Percentiles rank a stretch among this genome's conserved stretches.
These are phyloP conservation scores for Fraxinus excelsior DNA, from an alignment of 257 asterid species.

Conservation along the genomic window DNA sequence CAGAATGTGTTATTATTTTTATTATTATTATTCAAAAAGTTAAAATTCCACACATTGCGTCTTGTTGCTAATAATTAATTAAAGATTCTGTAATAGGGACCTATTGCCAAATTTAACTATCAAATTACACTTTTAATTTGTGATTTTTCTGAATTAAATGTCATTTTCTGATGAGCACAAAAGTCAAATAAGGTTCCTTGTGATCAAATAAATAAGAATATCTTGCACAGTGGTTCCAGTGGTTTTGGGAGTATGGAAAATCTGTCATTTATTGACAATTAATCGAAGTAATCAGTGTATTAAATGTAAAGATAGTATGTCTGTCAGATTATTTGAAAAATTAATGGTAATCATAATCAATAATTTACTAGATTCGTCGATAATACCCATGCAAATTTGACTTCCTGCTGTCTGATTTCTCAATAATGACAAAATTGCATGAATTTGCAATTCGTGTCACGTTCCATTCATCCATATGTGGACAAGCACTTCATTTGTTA, in stretches of 20 bases:
- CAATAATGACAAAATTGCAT: conserved; percentile 31
- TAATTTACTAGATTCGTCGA: neutral
- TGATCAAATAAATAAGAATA: neutral
- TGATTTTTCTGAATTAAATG: too few species aligned
- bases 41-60: too few species aligned
- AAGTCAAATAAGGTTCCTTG: neutral
- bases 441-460: conserved; percentile 19
- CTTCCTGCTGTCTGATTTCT: conserved; percentile 4
- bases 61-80: too few species aligned
- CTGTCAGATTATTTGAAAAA: conserved; percentile 44
- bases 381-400: neutral
- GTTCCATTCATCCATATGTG: too few species aligned
- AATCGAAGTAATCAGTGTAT: conserved; percentile 33
- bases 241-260: conserved; percentile 31
- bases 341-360: conserved; percentile 23
- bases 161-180: neutral
- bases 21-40: too few species aligned
- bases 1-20: too few species aligned
- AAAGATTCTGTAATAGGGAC: too few species aligned
- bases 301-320: conserved; percentile 55
- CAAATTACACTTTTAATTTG: too few species aligned
- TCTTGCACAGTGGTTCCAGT: conserved; percentile 23
- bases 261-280: conserved; percentile 30
- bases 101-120: too few species aligned
- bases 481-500: too few species aligned